Percentiles rank a stretch among this genome's conserved stretches.
These are phyloP conservation scores for Saturnispora hagleri DNA, from an alignment of 805 yeast species.

Conservation along the genomic window DNA sequence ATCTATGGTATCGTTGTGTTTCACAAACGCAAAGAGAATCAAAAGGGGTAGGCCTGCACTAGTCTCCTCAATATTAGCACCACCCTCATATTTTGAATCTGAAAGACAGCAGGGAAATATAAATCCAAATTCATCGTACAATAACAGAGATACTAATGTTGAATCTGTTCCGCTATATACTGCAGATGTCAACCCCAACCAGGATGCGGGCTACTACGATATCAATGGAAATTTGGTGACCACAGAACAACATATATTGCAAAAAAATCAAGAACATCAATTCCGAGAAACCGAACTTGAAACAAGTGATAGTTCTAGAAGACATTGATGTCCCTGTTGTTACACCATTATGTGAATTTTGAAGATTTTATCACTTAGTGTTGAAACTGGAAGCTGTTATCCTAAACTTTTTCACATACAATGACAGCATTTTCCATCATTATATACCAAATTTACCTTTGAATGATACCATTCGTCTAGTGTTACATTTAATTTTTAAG, in stretches of 20 bases:
- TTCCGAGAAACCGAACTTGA: neutral
- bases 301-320: neutral
- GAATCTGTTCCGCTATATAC: slow-evolving; percentile 51
- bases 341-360: neutral
- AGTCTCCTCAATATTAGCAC: slow-evolving; percentile 44
- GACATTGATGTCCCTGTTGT: neutral
- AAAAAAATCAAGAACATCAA: neutral
- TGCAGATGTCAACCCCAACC: slow-evolving; percentile 51
- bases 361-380: neutral
- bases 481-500: no score
- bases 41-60: slow-evolving; percentile 51
- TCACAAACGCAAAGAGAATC: slow-evolving; percentile 46
- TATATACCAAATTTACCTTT: neutral
- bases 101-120: neutral
- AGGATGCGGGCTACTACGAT: slow-evolving; percentile 74
- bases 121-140: slow-evolving; percentile 20
- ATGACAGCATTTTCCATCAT: neutral
- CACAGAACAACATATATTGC: neutral
- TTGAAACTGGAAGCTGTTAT: neutral
- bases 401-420: neutral
- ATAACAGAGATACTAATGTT: slow-evolving; percentile 27
- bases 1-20: slow-evolving; percentile 32
- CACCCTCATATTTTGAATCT: slow-evolving; percentile 66
- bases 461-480: neutral
- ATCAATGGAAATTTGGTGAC: slow-evolving; percentile 42